phyloP scores from a whole-genome alignment of 2,329 filamentous ascomycete genomes.

The Stachybotrys chlorohalonatus region DNA sequence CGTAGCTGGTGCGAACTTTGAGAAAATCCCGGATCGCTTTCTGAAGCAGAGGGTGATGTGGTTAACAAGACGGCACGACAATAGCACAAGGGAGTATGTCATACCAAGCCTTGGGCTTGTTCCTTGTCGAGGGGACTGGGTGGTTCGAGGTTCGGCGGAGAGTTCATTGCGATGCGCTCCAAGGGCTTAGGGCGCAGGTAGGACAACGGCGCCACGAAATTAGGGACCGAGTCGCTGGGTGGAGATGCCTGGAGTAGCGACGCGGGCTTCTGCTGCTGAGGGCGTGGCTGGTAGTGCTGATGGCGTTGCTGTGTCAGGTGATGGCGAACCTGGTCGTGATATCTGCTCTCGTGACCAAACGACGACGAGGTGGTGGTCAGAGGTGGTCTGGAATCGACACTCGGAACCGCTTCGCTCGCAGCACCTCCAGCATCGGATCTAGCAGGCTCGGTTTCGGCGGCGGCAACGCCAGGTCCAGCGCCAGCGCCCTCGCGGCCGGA shows the following conservation, averaged over 20 bases:
- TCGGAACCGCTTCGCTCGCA: not conserved
- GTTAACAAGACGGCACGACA: not conserved
- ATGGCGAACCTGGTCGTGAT: not conserved
- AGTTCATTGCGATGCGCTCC: slow-evolving; percentile 24
- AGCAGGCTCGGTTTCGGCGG: not conserved
- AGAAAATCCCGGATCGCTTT: slow-evolving; percentile 91
- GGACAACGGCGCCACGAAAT: slow-evolving; percentile 51
- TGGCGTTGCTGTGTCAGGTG: not conserved
- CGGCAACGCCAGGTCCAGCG: not conserved
- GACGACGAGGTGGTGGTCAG: not conserved
- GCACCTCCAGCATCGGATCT: not conserved
- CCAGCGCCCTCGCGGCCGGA: not conserved
- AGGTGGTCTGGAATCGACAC: not conserved
- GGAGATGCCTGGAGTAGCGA: not conserved
- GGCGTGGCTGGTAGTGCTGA: not conserved
- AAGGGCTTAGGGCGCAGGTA: slow-evolving; percentile 38
- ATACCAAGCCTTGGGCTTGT: slow-evolving; percentile 69
- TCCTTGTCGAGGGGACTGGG: slow-evolving; percentile 62
- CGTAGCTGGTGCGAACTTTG: slow-evolving; percentile 92
- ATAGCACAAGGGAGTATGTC: slow-evolving; percentile 16
- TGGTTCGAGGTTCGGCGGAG: slow-evolving; percentile 11
- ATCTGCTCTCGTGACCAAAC: not conserved
- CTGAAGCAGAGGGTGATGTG: slow-evolving; percentile 32
- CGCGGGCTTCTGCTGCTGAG: not conserved
- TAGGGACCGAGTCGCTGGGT: slow-evolving; percentile 30